Conservation (phyloP, 306 rosid genomes). For the Begonia loranthoides region DNA sequence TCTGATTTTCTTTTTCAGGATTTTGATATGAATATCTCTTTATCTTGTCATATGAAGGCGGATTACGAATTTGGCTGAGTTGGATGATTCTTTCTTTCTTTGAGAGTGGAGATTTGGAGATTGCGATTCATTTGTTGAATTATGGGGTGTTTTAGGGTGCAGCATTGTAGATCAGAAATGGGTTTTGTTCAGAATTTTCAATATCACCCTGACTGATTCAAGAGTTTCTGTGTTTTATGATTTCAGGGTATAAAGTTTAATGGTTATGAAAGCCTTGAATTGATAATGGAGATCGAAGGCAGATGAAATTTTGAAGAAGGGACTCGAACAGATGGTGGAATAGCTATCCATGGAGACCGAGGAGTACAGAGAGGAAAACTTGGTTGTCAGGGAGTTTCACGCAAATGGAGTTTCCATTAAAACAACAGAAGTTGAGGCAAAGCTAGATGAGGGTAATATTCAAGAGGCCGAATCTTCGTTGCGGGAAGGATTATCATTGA, state of each 20-base stretch:
- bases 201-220: background rate
- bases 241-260: background rate
- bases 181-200: no score
- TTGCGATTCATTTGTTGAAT: no score
- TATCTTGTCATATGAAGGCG: no score
- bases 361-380: constrained; percentile 15
- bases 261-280: constrained; percentile 6
- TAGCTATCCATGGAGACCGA: constrained; percentile 44
- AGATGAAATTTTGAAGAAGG: constrained; percentile 17
- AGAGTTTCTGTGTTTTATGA: constrained; percentile 1
- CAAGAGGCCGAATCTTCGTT: constrained; percentile 78
- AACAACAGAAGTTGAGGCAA: constrained; percentile 57
- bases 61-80: no score
- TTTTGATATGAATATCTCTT: no score
- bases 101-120: no score
- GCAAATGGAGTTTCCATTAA: constrained; percentile 60
- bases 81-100: no score
- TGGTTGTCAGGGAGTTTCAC: constrained; percentile 28
- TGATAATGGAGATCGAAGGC: constrained; percentile 11
- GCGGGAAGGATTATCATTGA: constrained; percentile 78
- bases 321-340: constrained; percentile 14
- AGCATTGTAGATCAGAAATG: no score
- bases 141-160: no score
- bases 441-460: constrained; percentile 83
- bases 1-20: background rate